Evolutionary conservation across 805 yeast genomes (phyloP).

Genomic region (Kodamaea nitidulidarum): DNA sequence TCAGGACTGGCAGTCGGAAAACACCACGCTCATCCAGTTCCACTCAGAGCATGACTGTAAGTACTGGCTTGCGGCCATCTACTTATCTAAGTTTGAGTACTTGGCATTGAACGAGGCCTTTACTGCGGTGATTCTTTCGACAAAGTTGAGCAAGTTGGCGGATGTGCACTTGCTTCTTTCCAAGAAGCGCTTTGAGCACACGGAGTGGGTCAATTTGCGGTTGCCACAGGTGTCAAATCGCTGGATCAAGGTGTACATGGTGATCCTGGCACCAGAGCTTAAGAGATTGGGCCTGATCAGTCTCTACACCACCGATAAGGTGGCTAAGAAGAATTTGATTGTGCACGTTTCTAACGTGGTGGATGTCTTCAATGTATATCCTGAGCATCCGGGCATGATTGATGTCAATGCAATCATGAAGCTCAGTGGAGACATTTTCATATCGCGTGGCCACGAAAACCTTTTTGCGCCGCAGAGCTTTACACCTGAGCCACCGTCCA

Average conservation of each 20-base stretch:
- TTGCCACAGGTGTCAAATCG: slow-evolving; percentile 55
- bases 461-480: slow-evolving; percentile 11
- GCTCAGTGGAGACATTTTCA: slow-evolving; percentile 49
- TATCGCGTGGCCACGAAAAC: slow-evolving; percentile 39
- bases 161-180: slow-evolving; percentile 59
- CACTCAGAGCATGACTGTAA: slow-evolving; percentile 18
- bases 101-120: slow-evolving; percentile 56
- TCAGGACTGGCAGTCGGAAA: slow-evolving; percentile 27
- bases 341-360: slow-evolving; percentile 44
- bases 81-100: slow-evolving; percentile 54
- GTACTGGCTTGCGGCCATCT: slow-evolving; percentile 46
- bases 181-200: slow-evolving; percentile 44
- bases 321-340: slow-evolving; percentile 48
- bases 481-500: background rate
- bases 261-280: slow-evolving; percentile 42
- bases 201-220: slow-evolving; percentile 61
- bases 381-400: slow-evolving; percentile 53
- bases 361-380: slow-evolving; percentile 53
- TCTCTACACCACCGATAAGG: slow-evolving; percentile 47
- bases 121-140: slow-evolving; percentile 59
- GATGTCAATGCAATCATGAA: slow-evolving; percentile 55
- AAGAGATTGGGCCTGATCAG: slow-evolving; percentile 51
- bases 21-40: slow-evolving; percentile 24
- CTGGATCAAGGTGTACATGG: slow-evolving; percentile 56
- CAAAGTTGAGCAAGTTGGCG: slow-evolving; percentile 51